Conservation (phyloP, 495 filamentous ascomycete genomes). For the Podospora didyma region DNA sequence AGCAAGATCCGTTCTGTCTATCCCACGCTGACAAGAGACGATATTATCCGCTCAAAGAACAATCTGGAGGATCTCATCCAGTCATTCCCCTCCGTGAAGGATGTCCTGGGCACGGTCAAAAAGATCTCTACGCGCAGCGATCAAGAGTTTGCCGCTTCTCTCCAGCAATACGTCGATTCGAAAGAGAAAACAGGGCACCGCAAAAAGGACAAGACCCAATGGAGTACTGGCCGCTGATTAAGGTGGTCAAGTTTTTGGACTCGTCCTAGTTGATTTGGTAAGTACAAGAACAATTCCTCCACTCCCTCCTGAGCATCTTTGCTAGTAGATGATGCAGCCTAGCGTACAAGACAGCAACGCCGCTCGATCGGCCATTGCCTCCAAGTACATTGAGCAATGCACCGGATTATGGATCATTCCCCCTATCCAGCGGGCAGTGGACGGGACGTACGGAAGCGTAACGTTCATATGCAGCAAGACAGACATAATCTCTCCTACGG, state of each 20-base stretch:
- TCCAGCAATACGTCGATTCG: conserved; percentile 33
- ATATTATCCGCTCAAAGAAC: conserved; percentile 36
- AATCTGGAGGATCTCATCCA: conserved; percentile 36
- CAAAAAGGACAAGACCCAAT: conserved; percentile 30
- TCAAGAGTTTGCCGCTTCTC: conserved; percentile 20
- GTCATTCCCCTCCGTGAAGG: conserved; percentile 27
- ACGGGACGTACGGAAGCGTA: conserved; percentile 52
- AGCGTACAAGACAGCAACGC: conserved; percentile 63
- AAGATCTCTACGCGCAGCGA: conserved; percentile 31
- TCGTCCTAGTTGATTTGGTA: conserved; percentile 62
- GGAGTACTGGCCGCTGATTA: conserved; percentile 65
- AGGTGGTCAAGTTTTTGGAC: conserved; percentile 62
- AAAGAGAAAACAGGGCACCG: conserved; percentile 18
- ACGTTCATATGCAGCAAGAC: conserved; percentile 68
- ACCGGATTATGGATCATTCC: conserved; percentile 59
- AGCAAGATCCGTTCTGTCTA: conserved; percentile 65
- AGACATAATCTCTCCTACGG: conserved; percentile 54
- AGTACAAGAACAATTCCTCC: conserved; percentile 7
- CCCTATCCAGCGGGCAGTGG: conserved; percentile 61
- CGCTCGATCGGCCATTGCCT: conserved; percentile 57
- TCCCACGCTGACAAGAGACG: conserved; percentile 45
- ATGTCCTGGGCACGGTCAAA: conserved; percentile 50
- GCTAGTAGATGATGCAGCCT: conserved; percentile 31
- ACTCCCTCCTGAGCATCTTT: neutral
- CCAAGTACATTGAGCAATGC: conserved; percentile 57